Percentiles rank a stretch among this genome's conserved stretches.
phyloP scores from a whole-genome alignment of 805 yeast species.

The Scheffersomyces coipomensis region DNA sequence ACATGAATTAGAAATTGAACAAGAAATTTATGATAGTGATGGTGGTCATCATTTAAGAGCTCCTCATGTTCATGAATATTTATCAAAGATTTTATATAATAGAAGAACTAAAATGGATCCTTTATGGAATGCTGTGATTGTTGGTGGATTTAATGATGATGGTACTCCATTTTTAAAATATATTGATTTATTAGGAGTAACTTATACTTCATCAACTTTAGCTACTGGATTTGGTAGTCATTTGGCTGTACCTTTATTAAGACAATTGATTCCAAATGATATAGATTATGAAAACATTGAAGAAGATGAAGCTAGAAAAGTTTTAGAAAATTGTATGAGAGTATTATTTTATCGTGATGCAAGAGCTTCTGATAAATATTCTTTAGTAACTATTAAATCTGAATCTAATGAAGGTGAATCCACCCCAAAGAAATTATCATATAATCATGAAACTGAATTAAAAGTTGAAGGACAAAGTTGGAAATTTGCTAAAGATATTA shows the following conservation, averaged over 20 bases:
- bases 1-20: slow-evolving; percentile 70
- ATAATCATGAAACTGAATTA: slow-evolving; percentile 63
- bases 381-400: slow-evolving; percentile 69
- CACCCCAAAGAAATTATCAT: slow-evolving; percentile 42
- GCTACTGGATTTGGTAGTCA: slow-evolving; percentile 98
- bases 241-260: slow-evolving; percentile 86
- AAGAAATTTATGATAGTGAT: slow-evolving; percentile 75
- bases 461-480: slow-evolving; percentile 77
- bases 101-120: slow-evolving; percentile 95
- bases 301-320: slow-evolving; percentile 72
- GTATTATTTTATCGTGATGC: slow-evolving; percentile 96
- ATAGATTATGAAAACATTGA: slow-evolving; percentile 67
- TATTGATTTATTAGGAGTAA: slow-evolving; percentile 88
- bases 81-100: slow-evolving; percentile 78
- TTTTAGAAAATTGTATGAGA: slow-evolving; percentile 86
- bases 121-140: slow-evolving; percentile 89
- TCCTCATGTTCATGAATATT: slow-evolving; percentile 83
- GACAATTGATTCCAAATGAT: slow-evolving; percentile 79
- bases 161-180: slow-evolving; percentile 69
- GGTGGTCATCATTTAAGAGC: slow-evolving; percentile 69
- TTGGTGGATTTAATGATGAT: slow-evolving; percentile 81
- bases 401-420: slow-evolving; percentile 10
- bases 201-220: slow-evolving; percentile 81
- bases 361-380: slow-evolving; percentile 82
- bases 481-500: slow-evolving; percentile 85